Evolutionary conservation across 371 early-diverging fungal genomes (phyloP).

Genomic region (Mortierella sp.): DNA sequence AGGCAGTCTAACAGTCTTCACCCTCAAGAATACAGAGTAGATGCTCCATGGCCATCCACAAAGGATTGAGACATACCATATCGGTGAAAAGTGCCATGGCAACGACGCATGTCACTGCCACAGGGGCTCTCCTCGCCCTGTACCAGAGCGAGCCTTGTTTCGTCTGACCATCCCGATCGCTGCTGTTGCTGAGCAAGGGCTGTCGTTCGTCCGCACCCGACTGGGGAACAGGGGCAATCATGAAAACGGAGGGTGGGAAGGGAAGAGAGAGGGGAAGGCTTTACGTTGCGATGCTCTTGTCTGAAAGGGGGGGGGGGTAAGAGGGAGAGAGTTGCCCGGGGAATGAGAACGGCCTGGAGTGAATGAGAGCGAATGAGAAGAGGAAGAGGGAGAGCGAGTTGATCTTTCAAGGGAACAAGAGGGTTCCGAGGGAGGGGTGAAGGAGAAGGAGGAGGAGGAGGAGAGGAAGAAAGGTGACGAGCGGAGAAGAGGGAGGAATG

Average conservation of each 20-base stretch:
- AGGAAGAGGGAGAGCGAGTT: too few relatives aligned
- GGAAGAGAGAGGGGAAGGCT: not conserved
- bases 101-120: constrained; percentile 65
- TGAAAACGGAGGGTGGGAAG: not conserved
- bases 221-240: constrained; percentile 46
- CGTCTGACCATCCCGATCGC: not conserved
- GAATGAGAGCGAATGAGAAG: too few relatives aligned
- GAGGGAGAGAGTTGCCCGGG: too few relatives aligned
- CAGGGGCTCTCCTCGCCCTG: constrained; percentile 58
- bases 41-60: too few relatives aligned
- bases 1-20: too few relatives aligned
- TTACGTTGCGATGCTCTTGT: too few relatives aligned
- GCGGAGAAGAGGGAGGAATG: constrained; percentile 1
- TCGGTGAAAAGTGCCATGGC: constrained; percentile 69
- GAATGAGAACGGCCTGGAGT: too few relatives aligned
- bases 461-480: constrained; percentile 1
- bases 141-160: constrained; percentile 16
- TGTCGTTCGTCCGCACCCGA: constrained; percentile 23
- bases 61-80: constrained; percentile 26
- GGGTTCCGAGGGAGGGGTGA: too few relatives aligned
- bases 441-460: too few relatives aligned
- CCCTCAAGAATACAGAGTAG: too few relatives aligned
- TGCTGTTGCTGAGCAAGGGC: constrained; percentile 22
- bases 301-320: constrained; percentile 1
- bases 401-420: too few relatives aligned